Percentiles rank a stretch among this genome's conserved stretches.
Conservation (phyloP, 2,329 filamentous ascomycete species). For the Lecanicillium sp. region DNA sequence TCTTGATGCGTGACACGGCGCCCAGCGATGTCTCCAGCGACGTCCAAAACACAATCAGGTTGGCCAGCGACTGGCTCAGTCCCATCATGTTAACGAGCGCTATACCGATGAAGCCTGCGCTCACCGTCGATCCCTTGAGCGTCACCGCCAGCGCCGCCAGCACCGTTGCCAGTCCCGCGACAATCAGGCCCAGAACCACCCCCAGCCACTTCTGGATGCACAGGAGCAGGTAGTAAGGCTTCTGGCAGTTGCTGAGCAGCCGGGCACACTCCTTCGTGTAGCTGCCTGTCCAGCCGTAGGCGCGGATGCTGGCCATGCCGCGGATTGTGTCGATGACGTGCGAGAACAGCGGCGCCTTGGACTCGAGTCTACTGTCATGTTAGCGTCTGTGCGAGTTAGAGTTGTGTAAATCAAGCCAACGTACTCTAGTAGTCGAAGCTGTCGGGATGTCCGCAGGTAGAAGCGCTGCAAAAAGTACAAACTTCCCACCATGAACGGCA, state of each 20-base stretch:
- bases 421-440: slow-evolving; percentile 10
- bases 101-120: slow-evolving; percentile 10
- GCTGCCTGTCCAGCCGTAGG: slow-evolving; percentile 41
- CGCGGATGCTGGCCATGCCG: slow-evolving; percentile 38
- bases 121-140: slow-evolving; percentile 4
- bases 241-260: slow-evolving; percentile 41
- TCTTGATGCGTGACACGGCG: slow-evolving; percentile 6
- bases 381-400: slow-evolving; percentile 1
- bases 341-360: slow-evolving; percentile 23
- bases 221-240: slow-evolving; percentile 44
- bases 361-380: slow-evolving; percentile 16
- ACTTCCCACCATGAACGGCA: slow-evolving; percentile 1
- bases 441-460: slow-evolving; percentile 9
- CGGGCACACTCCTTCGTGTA: slow-evolving; percentile 33
- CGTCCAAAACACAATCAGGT: slow-evolving; percentile 21
- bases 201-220: slow-evolving; percentile 46
- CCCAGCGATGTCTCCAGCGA: slow-evolving; percentile 14
- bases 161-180: slow-evolving; percentile 33
- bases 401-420: slow-evolving; percentile 1
- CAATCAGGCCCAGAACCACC: slow-evolving; percentile 37
- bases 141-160: slow-evolving; percentile 33
- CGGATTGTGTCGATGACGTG: slow-evolving; percentile 33
- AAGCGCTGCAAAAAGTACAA: slow-evolving; percentile 5
- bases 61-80: slow-evolving; percentile 17
- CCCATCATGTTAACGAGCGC: slow-evolving; percentile 15